These are phyloP conservation scores for Phaeosphaeriaceae sp. DNA, from an alignment of 2,329 filamentous ascomycete genomes.

Conservation along the genomic window DNA sequence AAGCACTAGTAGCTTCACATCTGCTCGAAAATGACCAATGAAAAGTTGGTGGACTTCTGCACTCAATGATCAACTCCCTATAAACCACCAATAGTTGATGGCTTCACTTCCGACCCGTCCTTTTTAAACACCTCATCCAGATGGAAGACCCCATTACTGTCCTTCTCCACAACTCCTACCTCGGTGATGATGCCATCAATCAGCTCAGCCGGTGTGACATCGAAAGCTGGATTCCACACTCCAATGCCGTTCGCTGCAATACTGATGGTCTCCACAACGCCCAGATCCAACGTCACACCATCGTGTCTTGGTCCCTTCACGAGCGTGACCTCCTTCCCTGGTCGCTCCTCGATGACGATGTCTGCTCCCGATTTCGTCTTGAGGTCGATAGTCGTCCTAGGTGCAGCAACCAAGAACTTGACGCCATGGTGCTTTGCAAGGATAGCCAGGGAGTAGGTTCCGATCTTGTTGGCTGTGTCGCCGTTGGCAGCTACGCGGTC, in stretches of 20 bases:
- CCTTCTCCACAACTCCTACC: constrained; percentile 83
- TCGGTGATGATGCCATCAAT: constrained; percentile 97
- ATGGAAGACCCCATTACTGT: constrained; percentile 71
- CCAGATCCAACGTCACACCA: constrained; percentile 69
- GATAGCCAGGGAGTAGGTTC: constrained; percentile 92
- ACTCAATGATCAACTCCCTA: too few relatives aligned
- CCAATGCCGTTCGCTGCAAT: constrained; percentile 78
- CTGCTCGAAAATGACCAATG: too few relatives aligned
- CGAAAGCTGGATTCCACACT: constrained; percentile 97
- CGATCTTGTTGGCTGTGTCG: constrained; percentile 98
- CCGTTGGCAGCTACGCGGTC: constrained; percentile 96
- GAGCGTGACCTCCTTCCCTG: constrained; percentile 80
- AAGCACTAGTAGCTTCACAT: too few relatives aligned
- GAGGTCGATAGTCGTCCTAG: constrained; percentile 91
- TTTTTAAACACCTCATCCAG: constrained; percentile 54
- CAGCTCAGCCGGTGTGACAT: constrained; percentile 85
- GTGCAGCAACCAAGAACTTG: constrained; percentile 94
- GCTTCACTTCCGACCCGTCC: constrained; percentile 29
- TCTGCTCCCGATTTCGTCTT: constrained; percentile 76
- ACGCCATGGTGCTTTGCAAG: constrained; percentile 85
- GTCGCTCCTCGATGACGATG: constrained; percentile 91
- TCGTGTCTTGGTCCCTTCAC: constrained; percentile 76
- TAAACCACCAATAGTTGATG: constrained; percentile 40
- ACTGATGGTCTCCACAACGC: constrained; percentile 73
- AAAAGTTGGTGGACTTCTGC: too few relatives aligned